Evolutionary conservation across 2,329 filamentous ascomycete species (phyloP).

Genomic region (Cladophialophora yegresii): DNA sequence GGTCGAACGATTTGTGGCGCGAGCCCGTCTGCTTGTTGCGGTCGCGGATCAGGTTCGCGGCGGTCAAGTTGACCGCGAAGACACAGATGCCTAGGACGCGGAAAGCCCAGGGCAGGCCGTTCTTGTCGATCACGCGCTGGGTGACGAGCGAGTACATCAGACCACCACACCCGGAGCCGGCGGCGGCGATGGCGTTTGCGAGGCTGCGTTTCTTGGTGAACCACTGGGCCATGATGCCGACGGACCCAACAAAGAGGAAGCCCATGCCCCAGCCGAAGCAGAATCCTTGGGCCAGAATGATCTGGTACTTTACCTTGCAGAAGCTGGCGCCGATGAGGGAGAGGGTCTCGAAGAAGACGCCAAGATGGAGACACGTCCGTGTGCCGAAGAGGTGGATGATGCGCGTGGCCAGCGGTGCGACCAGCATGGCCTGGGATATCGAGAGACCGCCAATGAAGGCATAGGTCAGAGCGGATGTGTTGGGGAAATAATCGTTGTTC

Average conservation of each 20-base stretch:
- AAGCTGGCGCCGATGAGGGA: constrained; percentile 61
- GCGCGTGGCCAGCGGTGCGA: constrained; percentile 59
- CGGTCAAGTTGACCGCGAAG: constrained; percentile 56
- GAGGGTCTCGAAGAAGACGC: constrained; percentile 52
- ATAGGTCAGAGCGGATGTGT: constrained; percentile 57
- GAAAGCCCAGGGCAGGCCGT: constrained; percentile 63
- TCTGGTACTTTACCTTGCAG: constrained; percentile 59
- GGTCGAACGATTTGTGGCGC: constrained; percentile 56
- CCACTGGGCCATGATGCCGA: constrained; percentile 63
- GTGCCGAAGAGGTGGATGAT: constrained; percentile 57
- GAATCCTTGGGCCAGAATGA: constrained; percentile 62
- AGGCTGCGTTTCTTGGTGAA: constrained; percentile 60
- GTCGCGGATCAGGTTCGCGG: constrained; percentile 58
- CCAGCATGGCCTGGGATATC: constrained; percentile 59
- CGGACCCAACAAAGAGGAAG: constrained; percentile 60
- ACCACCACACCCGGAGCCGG: constrained; percentile 62
- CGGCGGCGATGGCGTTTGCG: constrained; percentile 61
- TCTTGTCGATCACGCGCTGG: constrained; percentile 58
- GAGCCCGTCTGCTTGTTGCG: constrained; percentile 60
- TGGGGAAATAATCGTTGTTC: constrained; percentile 56
- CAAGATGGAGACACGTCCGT: constrained; percentile 57
- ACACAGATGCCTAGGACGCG: constrained; percentile 61
- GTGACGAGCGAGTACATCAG: constrained; percentile 61
- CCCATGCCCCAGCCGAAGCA: constrained; percentile 66
- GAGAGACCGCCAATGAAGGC: constrained; percentile 63